A percentile compares a stretch with the other conserved stretches of the same genome.
Conservation (phyloP, 768 basidiomycete species). For the Termitomyces sp. region DNA sequence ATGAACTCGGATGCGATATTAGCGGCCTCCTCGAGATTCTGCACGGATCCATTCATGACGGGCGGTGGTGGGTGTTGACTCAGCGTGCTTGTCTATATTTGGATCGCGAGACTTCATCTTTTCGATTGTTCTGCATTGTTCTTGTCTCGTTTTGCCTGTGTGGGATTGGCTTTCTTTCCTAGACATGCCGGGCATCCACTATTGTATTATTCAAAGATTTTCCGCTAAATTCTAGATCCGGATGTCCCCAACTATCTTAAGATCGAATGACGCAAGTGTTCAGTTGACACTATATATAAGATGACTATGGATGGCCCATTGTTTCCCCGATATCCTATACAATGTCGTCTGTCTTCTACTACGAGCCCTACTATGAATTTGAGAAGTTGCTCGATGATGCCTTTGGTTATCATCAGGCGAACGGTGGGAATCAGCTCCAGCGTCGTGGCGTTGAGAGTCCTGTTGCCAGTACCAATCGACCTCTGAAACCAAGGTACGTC, state of each 20-base stretch:
- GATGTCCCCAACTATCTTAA: not conserved
- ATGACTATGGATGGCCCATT: not conserved
- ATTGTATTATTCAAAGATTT: too few species aligned
- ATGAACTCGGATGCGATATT: constrained; percentile 55
- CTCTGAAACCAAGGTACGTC: constrained; percentile 22
- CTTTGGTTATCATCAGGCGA: constrained; percentile 20
- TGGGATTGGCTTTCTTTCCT: not conserved
- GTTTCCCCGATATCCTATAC: not conserved
- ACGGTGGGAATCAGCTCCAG: constrained; percentile 7
- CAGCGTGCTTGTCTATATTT: constrained; percentile 13
- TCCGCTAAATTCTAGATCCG: not conserved
- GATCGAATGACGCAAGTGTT: constrained; percentile 8
- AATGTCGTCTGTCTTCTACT: constrained; percentile 29
- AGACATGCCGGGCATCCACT: too few species aligned
- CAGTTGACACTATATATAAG: constrained; percentile 1
- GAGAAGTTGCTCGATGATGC: constrained; percentile 43
- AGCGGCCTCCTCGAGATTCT: constrained; percentile 51
- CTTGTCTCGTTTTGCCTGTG: not conserved
- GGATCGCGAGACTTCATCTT: not conserved
- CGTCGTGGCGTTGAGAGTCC: constrained; percentile 13
- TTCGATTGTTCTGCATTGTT: not conserved
- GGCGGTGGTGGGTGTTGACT: constrained; percentile 8
- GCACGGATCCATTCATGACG: constrained; percentile 27
- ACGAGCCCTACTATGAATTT: constrained; percentile 42
- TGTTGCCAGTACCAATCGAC: constrained; percentile 7